Base-by-base conservation (phyloP, 257 asterid species). In the Cynanchum wilfordii region DNA sequence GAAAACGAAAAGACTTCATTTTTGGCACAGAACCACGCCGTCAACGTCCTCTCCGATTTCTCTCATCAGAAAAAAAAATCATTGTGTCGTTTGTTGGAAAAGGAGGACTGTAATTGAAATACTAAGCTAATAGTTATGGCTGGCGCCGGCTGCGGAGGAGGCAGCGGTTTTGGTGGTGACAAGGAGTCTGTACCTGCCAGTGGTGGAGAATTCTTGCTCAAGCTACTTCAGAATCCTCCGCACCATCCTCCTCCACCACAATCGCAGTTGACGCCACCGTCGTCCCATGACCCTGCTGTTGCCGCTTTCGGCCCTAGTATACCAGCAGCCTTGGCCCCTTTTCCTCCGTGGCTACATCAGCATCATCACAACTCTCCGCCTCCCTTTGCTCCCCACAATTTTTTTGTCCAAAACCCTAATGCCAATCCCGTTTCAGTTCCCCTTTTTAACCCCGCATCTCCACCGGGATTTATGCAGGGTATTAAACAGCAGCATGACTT, bases 171-270 rank as follows among this genome's bases (percentile, higher is more conserved):
- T 42, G 47, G 47, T 42, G 47, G 47, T 42, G 47, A 42, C 47
- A 42, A 86, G 78, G 85, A 86, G 74, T 83, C 96, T 82, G 86
- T 83, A 71, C 75, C 87, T 63, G 50, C 33, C 4, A 84, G 78
- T 68, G 90, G 91, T 85, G 98, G 97, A 15, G 96, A 94, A 60
- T 89, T 82, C 80, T 92, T 94, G 72, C 91, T 94, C 76, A 87
- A 86, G 56, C 93, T 94, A 54, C 93, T 94, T 66, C 85, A 84
- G 3, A 83, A 71, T 0, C 89, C 85, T 9, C 75, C 86, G 9
- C 77, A 77, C 42, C 82, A 74, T 75, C 73, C 73, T 40, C 38
- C 78, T 7, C 75, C 78, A 3, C 63, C 77, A 3, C 66, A 79
- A 5, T 33, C 77, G 2, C 63, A 57, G 8, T 79, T 75, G 10